phyloP scores from a whole-genome alignment of 176 grass and related monocot genomes.

The Lolium multiflorum region DNA sequence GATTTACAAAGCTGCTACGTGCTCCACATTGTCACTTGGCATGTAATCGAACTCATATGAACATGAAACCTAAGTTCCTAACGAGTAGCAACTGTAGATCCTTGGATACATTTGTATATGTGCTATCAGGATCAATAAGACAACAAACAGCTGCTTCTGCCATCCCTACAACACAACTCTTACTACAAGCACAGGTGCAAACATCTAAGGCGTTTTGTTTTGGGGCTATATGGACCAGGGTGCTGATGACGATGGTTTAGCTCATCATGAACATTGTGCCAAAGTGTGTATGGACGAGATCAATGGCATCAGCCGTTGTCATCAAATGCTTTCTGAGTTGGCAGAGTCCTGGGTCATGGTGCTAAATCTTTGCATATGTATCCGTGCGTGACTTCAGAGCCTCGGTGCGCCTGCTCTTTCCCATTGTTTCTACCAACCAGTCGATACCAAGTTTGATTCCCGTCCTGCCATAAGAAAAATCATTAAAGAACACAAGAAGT shows the following conservation, averaged over 20 bases:
- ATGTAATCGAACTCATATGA: conserved; percentile 23
- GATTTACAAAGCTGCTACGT: conserved; percentile 40
- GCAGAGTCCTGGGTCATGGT: background rate
- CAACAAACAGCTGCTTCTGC: conserved; percentile 37
- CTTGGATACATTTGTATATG: conserved; percentile 28
- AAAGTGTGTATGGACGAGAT: background rate
- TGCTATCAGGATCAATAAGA: conserved; percentile 21
- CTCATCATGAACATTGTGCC: background rate
- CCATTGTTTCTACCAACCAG: conserved; percentile 89
- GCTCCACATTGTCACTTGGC: conserved; percentile 9
- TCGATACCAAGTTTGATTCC: conserved; percentile 88
- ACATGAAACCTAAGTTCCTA: conserved; percentile 24
- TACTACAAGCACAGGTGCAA: conserved; percentile 25
- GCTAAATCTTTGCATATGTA: conserved; percentile 68
- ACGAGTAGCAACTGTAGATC: conserved; percentile 30
- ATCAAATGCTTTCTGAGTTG: conserved; percentile 21
- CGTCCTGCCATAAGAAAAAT: conserved; percentile 53
- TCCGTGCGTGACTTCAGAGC: conserved; percentile 59
- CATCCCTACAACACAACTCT: conserved; percentile 31
- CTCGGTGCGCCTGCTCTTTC: conserved; percentile 79
- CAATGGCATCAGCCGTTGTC: conserved; percentile 21
- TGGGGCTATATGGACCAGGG: background rate
- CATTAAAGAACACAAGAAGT: background rate
- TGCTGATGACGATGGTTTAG: conserved; percentile 24
- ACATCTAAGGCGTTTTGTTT: conserved; percentile 30